Evolutionary conservation across 768 basidiomycete genomes (phyloP), one percentile per base, ranked within the genome.

Genomic region (Amanita rubescens): DNA sequence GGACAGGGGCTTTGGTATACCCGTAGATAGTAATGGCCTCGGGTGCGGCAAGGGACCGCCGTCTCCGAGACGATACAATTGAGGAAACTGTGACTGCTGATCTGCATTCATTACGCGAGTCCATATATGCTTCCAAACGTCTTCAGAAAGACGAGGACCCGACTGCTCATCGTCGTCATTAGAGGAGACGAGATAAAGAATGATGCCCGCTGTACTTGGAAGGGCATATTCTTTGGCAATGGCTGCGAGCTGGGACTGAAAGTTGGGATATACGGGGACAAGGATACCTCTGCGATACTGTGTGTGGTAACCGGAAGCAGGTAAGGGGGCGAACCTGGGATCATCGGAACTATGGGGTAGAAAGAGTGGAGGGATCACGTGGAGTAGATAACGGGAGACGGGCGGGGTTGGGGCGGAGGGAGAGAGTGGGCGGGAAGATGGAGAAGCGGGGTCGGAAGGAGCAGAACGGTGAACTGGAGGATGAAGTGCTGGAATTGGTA

Each of bases 141-240:
- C 87, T 55, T 94, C 90, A 37, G 89, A 88, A 30, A 95, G 72
- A 43, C 89, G 74, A 11, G 93, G 93, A 11, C 93, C 93, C 33
- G 80, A 82, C 56, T 74, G 69, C 51, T 69, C 64, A 20, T 69
- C 69, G n/a, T 12, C 55, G 32, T 11, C 22, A 55, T 52, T n/a
- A 48, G 58, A 49, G 58, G 69, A 73, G 41, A 90, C 78, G 43
- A 97, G 80, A 67, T 94, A 97, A 1, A 97, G 75, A 39, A 90
- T 74, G 44, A 97, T 69, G 5, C 94, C 94, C 12, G 79, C 69
- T 0, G 89, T 90, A 59, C 86, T 91, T 1, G 94, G 94, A 15
- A 98, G 73, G 2, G 90, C 89, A 62, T 94, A 98, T 69, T 97
- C 94, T 67, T 85, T 85, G 12, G 94, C 93, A 49, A 98, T 96